Evolutionary conservation across 2,329 filamentous ascomycete species (phyloP).

Genomic region (Podosphaera fusca): DNA sequence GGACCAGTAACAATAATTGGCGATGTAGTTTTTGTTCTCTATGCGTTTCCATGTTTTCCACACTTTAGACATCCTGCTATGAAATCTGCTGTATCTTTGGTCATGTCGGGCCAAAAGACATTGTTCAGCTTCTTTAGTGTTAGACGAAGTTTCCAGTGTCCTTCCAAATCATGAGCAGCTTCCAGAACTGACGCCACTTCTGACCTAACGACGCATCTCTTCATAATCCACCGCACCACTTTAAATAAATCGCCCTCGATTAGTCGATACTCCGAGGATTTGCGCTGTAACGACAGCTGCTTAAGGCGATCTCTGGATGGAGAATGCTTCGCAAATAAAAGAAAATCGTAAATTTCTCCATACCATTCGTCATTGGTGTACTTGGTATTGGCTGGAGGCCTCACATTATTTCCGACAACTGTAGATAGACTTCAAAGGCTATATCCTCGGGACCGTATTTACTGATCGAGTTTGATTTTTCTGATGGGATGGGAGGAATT

Average conservation of each 20-base stretch:
- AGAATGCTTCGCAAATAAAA: background rate
- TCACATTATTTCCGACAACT: background rate
- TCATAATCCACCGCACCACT: background rate
- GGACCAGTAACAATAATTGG: background rate
- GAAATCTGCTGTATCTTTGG: background rate
- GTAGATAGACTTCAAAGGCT: background rate
- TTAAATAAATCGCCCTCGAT: conserved; percentile 1
- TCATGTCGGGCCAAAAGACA: conserved; percentile 1
- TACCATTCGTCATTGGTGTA: conserved; percentile 1
- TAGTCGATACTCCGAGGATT: background rate
- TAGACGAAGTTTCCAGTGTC: background rate
- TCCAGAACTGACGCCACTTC: background rate
- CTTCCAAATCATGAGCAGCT: background rate
- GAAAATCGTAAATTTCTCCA: background rate
- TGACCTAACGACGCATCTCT: background rate
- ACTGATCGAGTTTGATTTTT: background rate
- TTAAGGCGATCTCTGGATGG: background rate
- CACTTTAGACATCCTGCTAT: background rate
- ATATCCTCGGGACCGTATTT: background rate
- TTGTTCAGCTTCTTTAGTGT: background rate
- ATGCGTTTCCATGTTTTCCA: background rate
- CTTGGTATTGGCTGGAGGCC: background rate
- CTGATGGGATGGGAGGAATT: background rate
- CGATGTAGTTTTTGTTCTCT: background rate
- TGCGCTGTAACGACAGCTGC: background rate